Conservation (phyloP, 345 rosid species). For the Brassica rapa region DNA sequence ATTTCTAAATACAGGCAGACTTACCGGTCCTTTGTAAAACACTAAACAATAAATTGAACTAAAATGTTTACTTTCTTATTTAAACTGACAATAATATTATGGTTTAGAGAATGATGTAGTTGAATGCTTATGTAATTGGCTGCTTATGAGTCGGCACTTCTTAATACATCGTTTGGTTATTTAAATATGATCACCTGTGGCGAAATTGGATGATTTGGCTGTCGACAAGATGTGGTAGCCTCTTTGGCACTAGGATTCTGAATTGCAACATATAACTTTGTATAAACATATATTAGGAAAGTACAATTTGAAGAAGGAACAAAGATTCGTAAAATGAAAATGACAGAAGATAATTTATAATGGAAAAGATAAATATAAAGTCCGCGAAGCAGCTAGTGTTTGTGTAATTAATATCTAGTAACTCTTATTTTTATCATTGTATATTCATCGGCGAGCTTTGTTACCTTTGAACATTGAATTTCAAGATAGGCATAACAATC, state of each 20-base stretch:
- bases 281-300: neutral
- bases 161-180: neutral
- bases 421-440: neutral
- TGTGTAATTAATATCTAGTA: neutral
- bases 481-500: neutral
- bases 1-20: neutral
- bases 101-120: neutral
- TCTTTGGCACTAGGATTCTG: constrained; percentile 21
- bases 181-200: neutral
- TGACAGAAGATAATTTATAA: neutral
- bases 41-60: neutral
- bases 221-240: neutral
- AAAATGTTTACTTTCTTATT: neutral
- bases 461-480: neutral
- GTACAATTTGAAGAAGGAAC: neutral
- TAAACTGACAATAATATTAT: neutral
- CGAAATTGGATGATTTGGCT: neutral
- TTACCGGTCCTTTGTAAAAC: neutral
- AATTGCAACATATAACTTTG: neutral
- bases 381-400: neutral
- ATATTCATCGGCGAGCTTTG: neutral
- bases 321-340: neutral
- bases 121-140: neutral
- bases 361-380: neutral
- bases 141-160: neutral